A percentile compares a stretch with the other conserved stretches of the same genome.
phyloP scores from a whole-genome alignment of 2,329 filamentous ascomycete species.

The Ilyonectria sp. region DNA sequence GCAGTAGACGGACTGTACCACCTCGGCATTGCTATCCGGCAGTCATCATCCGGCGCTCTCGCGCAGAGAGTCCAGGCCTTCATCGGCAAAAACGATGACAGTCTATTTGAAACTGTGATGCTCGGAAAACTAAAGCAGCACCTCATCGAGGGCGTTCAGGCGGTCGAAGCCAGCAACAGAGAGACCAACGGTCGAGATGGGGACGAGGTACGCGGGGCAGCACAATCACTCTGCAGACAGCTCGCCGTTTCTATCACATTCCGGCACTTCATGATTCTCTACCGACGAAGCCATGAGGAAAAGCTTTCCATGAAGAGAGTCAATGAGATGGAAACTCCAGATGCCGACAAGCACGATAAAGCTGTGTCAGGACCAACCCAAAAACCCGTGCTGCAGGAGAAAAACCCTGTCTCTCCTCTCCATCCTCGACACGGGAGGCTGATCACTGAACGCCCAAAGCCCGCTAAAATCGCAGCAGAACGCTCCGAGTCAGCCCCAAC shows the following conservation, averaged over 20 bases:
- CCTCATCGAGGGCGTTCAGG: too few relatives aligned
- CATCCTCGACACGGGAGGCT: too few relatives aligned
- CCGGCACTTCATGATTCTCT: background rate
- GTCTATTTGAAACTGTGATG: too few relatives aligned
- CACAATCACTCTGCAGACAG: background rate
- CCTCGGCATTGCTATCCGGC: background rate
- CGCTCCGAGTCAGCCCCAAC: too few relatives aligned
- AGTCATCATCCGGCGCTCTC: background rate
- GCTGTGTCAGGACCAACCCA: too few relatives aligned
- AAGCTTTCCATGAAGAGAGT: background rate
- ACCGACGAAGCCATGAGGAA: background rate
- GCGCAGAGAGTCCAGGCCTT: background rate
- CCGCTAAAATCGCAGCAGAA: too few relatives aligned
- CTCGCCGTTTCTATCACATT: background rate
- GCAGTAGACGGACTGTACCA: background rate
- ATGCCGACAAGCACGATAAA: background rate
- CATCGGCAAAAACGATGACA: constrained; percentile 1
- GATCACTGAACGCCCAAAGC: too few relatives aligned
- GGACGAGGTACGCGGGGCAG: background rate
- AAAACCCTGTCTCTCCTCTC: background rate
- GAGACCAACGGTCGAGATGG: too few relatives aligned
- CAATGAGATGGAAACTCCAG: background rate
- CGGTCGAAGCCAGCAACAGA: too few relatives aligned
- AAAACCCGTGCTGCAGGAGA: background rate
- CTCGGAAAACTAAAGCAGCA: too few relatives aligned